These are phyloP conservation scores for Ceratocystis destructans DNA, from an alignment of 2,329 filamentous ascomycete species.

Conservation along the genomic window DNA sequence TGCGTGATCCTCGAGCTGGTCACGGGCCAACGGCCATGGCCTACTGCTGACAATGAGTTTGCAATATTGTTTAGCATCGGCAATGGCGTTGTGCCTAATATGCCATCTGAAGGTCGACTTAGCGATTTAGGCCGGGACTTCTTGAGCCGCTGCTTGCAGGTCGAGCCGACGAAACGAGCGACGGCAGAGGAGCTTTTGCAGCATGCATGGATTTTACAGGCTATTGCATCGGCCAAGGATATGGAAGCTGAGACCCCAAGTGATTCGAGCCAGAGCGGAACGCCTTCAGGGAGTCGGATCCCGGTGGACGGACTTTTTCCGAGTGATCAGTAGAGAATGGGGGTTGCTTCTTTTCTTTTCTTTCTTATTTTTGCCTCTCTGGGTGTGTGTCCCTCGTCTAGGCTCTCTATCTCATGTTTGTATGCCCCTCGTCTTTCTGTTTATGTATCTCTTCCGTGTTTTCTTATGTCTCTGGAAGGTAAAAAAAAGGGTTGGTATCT, in stretches of 20 bases:
- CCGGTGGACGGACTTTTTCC: conserved; percentile 10
- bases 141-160: conserved; percentile 69
- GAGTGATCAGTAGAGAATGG: background rate
- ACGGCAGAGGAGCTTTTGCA: conserved; percentile 81
- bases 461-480: background rate
- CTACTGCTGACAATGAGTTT: conserved; percentile 94
- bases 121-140: conserved; percentile 79
- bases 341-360: background rate
- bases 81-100: conserved; percentile 80
- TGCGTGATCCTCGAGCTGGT: conserved; percentile 98
- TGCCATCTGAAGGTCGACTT: conserved; percentile 71
- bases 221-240: conserved; percentile 44
- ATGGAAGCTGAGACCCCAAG: conserved; percentile 51
- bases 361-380: background rate
- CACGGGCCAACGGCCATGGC: conserved; percentile 87
- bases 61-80: conserved; percentile 99
- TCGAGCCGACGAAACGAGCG: conserved; percentile 65
- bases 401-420: background rate
- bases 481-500: background rate
- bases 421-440: background rate
- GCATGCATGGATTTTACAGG: conserved; percentile 71
- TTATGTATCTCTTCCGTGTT: background rate
- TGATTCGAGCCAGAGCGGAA: conserved; percentile 31
- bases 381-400: background rate
- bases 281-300: conserved; percentile 6